These are phyloP conservation scores for Penicillium sp. DNA, from an alignment of 2,329 filamentous ascomycete species.

Conservation along the genomic window DNA sequence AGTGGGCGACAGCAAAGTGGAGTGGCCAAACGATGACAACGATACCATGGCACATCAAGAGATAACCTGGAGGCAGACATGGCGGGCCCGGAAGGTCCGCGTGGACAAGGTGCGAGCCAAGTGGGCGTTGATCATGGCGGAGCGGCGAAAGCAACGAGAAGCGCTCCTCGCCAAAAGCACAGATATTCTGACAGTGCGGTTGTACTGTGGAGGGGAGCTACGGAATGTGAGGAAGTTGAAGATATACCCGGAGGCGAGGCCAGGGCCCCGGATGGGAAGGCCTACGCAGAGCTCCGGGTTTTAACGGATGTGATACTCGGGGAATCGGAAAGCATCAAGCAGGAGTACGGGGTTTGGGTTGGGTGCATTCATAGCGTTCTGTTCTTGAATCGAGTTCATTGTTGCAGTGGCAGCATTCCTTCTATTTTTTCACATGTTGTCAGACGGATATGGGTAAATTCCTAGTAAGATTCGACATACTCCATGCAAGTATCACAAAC, in stretches of 20 bases:
- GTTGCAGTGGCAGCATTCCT: too few species aligned
- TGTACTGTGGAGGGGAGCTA: conserved; percentile 19
- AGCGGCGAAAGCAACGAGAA: conserved; percentile 17
- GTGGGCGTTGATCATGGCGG: conserved; percentile 21
- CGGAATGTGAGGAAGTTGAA: conserved; percentile 14
- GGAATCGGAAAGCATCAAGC: not conserved
- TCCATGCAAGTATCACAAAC: too few species aligned
- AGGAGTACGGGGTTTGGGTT: too few species aligned
- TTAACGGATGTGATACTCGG: conserved; percentile 1
- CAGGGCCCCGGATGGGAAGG: conserved; percentile 4
- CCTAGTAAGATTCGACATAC: too few species aligned
- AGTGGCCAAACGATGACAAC: conserved; percentile 15
- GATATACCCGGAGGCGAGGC: conserved; percentile 3
- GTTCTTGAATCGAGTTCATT: too few species aligned
- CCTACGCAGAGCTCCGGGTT: conserved; percentile 10
- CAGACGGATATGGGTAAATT: too few species aligned
- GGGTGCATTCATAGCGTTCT: too few species aligned
- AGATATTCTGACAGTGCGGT: conserved; percentile 11
- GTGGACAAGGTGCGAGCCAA: conserved; percentile 8
- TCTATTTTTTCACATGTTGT: too few species aligned
- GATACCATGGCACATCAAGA: conserved; percentile 15
- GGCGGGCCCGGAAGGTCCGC: conserved; percentile 6
- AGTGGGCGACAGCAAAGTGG: not conserved
- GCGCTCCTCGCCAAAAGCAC: conserved; percentile 5
- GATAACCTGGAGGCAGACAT: conserved; percentile 12